Evolutionary conservation across 2,329 filamentous ascomycete species (phyloP), one percentile per base, ranked within the genome.

Genomic region (Aspergillus melleus): DNA sequence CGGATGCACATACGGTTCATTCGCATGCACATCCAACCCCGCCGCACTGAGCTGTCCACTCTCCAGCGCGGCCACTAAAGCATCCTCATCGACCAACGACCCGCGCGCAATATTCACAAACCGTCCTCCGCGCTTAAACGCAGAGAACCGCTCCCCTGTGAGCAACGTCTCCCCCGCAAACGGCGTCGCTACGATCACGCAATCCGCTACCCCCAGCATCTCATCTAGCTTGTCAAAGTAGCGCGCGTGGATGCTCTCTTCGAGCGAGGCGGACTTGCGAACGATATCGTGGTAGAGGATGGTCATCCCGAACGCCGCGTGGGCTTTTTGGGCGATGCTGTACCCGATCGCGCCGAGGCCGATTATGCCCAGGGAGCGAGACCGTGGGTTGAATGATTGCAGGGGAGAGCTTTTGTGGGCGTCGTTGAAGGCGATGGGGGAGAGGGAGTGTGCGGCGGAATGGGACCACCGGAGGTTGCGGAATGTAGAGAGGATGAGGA

Each of bases 341-440:
- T 83, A 84, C 2, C 87, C 86, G 61, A 89, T 87, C 61, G 88
- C 86, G 2, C 89, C 89, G 2, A 92, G 80, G 0, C 90, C 90
- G 26, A 92, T 82, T 29, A 92, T 81, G 0, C 88, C 90, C 0
- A 92, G 79, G 0, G 77, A 77, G 55, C 85, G 83, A 12, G 81
- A 80, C 19, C 84, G 83, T 1, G 88, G 87, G 72, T 90, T 91
- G 67, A 84, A 84, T 2, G 88, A 86, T 14, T 81, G 79, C 5
- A 80, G 79, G 0, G 87, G 86, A 1, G 87, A 84, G 58, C 82
- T 79, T 12, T 78, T 78, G 70, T 91, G 88, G 60, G 88, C 87
- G 61, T 83, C 77, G 22, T 74, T 72, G 71, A 90, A 91, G 12
- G 76, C 65, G 0, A 70, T 63, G 0, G 79, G 68, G 56, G 80